Evolutionary conservation across 106 monocot genomes (phyloP).

Genomic region (Iris macrosiphon): DNA sequence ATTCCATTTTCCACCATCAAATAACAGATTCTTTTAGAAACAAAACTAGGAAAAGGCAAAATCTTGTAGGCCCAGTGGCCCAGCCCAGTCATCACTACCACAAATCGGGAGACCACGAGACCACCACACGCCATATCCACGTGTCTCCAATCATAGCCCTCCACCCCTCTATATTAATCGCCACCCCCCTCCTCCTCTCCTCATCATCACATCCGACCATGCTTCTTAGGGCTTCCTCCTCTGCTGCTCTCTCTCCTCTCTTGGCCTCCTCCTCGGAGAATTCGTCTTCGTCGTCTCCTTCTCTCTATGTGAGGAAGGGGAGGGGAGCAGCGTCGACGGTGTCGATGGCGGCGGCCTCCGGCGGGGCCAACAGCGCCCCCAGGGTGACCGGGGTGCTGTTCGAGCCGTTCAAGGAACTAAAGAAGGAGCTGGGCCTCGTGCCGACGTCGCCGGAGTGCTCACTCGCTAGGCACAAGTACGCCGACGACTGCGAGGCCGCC

Average conservation of each 20-base stretch:
- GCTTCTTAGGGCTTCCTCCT: conserved; percentile 10
- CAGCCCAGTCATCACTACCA: no score
- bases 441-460: conserved; percentile 31
- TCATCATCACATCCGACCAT: background rate
- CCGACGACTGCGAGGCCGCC: conserved; percentile 57
- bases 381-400: conserved; percentile 44
- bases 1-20: no score
- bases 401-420: conserved; percentile 79
- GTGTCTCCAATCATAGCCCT: conserved; percentile 15
- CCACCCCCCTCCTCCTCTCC: background rate
- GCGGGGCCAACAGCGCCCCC: background rate
- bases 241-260: background rate
- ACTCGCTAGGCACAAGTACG: conserved; percentile 52
- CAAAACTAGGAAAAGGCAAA: no score
- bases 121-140: conserved; percentile 49
- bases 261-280: no score
- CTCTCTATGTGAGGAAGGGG: background rate
- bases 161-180: background rate
- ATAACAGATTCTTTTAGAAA: no score
- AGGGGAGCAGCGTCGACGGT: background rate
- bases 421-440: conserved; percentile 50
- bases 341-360: background rate
- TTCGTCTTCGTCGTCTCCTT: background rate
- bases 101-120: conserved; percentile 31
- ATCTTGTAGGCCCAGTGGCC: no score